Percentiles rank a stretch among this genome's conserved stretches.
These are phyloP conservation scores for Fusarium phyllophilum DNA, from an alignment of 2,329 filamentous ascomycete species.

Conservation along the genomic window DNA sequence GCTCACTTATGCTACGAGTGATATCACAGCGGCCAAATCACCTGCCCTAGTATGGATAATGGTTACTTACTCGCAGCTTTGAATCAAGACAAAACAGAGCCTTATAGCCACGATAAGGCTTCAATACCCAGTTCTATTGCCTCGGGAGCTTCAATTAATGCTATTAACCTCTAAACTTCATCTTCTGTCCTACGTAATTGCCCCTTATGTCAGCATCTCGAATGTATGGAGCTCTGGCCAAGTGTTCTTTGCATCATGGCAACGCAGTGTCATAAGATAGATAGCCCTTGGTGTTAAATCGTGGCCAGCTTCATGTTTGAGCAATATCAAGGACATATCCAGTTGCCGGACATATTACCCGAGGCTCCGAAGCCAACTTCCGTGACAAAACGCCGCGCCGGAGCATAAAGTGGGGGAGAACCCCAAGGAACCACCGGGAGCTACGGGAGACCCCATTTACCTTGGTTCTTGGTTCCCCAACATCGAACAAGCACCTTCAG, in stretches of 20 bases:
- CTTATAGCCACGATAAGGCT: neutral
- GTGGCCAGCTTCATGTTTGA: neutral
- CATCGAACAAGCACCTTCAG: conserved; percentile 1
- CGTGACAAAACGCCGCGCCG: conserved; percentile 25
- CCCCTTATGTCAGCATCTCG: neutral
- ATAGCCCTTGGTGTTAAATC: neutral
- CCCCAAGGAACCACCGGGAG: conserved; percentile 26
- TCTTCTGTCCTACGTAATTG: neutral
- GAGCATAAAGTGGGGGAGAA: conserved; percentile 30
- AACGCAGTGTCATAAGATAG: neutral
- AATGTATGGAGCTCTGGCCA: neutral
- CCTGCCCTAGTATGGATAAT: neutral
- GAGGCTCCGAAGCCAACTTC: conserved; percentile 13
- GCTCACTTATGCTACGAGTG: neutral
- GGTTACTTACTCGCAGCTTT: neutral
- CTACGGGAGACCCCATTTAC: conserved; percentile 6
- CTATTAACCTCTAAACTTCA: neutral
- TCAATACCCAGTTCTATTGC: neutral
- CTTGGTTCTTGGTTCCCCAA: neutral
- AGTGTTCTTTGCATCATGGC: neutral
- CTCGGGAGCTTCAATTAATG: neutral
- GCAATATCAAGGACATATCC: neutral
- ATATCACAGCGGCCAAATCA: too few relatives aligned
- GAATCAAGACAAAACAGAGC: neutral
- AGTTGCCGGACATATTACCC: neutral